phyloP scores from a whole-genome alignment of 768 basidiomycete species.

The Terana coerulea region DNA sequence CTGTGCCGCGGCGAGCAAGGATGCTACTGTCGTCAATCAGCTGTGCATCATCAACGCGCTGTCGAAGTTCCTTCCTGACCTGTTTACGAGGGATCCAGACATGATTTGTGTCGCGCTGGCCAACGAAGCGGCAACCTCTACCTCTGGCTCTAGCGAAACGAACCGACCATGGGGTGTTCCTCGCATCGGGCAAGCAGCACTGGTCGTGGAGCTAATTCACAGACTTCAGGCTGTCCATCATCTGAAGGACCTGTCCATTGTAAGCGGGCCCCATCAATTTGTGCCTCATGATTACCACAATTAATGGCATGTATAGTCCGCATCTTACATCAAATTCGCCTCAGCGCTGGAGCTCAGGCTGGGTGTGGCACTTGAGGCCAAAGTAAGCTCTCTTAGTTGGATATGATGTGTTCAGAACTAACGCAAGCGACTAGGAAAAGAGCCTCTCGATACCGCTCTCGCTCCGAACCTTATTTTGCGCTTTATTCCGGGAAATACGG shows the following conservation, averaged over 20 bases:
- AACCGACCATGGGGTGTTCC: slow-evolving; percentile 40
- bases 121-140: slow-evolving; percentile 37
- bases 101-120: slow-evolving; percentile 72
- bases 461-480: slow-evolving; percentile 55
- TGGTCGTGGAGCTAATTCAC: slow-evolving; percentile 60
- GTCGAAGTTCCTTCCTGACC: slow-evolving; percentile 52
- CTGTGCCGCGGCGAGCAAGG: slow-evolving; percentile 64
- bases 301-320: slow-evolving; percentile 4
- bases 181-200: slow-evolving; percentile 57
- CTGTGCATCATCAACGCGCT: slow-evolving; percentile 51
- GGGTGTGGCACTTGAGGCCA: slow-evolving; percentile 51
- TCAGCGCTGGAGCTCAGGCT: slow-evolving; percentile 53
- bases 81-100: slow-evolving; percentile 67
- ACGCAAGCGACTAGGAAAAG: slow-evolving; percentile 45
- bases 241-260: slow-evolving; percentile 37
- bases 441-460: slow-evolving; percentile 45
- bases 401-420: background rate
- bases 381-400: slow-evolving; percentile 35
- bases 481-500: slow-evolving; percentile 62
- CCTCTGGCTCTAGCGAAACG: slow-evolving; percentile 16
- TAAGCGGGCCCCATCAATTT: slow-evolving; percentile 20
- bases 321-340: slow-evolving; percentile 35
- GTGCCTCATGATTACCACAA: background rate
- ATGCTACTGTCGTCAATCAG: slow-evolving; percentile 54
- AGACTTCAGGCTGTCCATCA: slow-evolving; percentile 43